Evolutionary conservation across 495 filamentous ascomycete species (phyloP).

Genomic region (Trichocladium antarcticum): DNA sequence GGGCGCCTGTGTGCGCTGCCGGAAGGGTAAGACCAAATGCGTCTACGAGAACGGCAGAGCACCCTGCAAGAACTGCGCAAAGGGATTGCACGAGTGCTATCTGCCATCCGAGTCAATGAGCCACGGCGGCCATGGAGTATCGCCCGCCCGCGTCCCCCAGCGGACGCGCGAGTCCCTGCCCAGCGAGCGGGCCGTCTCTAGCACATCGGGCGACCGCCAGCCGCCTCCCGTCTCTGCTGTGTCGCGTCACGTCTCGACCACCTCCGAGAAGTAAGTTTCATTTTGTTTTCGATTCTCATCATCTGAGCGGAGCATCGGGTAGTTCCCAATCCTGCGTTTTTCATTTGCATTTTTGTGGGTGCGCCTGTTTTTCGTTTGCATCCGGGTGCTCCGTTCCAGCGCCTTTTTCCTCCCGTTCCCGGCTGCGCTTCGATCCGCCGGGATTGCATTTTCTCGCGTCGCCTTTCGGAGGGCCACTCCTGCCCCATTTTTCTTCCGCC

Average conservation of each 20-base stretch:
- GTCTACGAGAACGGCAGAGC: constrained; percentile 43
- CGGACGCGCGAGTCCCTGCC: constrained; percentile 36
- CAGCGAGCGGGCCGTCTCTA: constrained; percentile 34
- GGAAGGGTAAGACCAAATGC: constrained; percentile 45
- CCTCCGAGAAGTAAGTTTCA: constrained; percentile 37
- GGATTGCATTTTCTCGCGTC: constrained; percentile 16
- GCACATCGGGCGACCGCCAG: constrained; percentile 34
- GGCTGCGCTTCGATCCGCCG: constrained; percentile 18
- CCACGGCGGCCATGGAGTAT: constrained; percentile 37
- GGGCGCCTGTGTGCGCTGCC: constrained; percentile 44
- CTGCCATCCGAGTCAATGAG: constrained; percentile 41
- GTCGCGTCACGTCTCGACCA: constrained; percentile 35
- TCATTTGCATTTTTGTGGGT: neutral
- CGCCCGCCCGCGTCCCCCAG: constrained; percentile 25
- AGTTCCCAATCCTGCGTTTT: neutral
- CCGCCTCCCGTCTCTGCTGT: constrained; percentile 29
- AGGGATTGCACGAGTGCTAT: constrained; percentile 45
- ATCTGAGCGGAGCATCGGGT: too few species aligned
- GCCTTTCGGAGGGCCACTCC: constrained; percentile 18
- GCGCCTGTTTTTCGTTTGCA: constrained; percentile 10
- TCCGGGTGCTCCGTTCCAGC: constrained; percentile 2
- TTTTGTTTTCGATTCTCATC: neutral
- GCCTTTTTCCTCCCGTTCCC: constrained; percentile 10
- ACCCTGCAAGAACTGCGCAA: constrained; percentile 44
- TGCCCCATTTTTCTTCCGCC: constrained; percentile 26